These are phyloP conservation scores for Fusarium sarcochroum DNA, from an alignment of 2,329 filamentous ascomycete species.

Conservation along the genomic window DNA sequence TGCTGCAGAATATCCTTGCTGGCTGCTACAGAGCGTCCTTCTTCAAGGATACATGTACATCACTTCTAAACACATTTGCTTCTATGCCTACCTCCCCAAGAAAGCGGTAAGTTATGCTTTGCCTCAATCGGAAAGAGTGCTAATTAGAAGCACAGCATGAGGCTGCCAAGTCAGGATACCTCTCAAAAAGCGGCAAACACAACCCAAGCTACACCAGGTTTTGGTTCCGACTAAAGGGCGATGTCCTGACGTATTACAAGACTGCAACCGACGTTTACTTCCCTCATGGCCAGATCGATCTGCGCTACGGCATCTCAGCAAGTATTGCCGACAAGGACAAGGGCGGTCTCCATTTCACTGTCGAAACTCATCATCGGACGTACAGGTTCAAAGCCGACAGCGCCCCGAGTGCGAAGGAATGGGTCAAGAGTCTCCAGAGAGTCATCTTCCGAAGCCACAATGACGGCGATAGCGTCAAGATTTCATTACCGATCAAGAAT, in stretches of 20 bases:
- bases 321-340: conserved; percentile 81
- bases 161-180: conserved; percentile 86
- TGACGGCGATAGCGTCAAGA: conserved; percentile 96
- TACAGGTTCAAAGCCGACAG: conserved; percentile 94
- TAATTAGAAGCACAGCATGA: conserved; percentile 67
- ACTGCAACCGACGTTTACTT: conserved; percentile 91
- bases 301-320: conserved; percentile 93
- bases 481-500: conserved; percentile 89
- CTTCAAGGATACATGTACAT: conserved; percentile 97
- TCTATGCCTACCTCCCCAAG: conserved; percentile 97
- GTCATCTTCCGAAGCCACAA: conserved; percentile 97
- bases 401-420: conserved; percentile 89
- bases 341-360: conserved; percentile 81
- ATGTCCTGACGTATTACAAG: conserved; percentile 90
- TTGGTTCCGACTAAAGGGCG: conserved; percentile 93
- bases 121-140: background rate
- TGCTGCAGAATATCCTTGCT: conserved; percentile 86
- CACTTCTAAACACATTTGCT: conserved; percentile 92
- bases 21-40: conserved; percentile 90
- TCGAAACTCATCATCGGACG: conserved; percentile 85
- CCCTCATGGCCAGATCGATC: conserved; percentile 89
- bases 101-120: conserved; percentile 74
- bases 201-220: conserved; percentile 91
- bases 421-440: conserved; percentile 93
- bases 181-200: conserved; percentile 89